phyloP scores from a whole-genome alignment of 768 basidiomycete genomes.

The Phanerodontia chrysosporium region DNA sequence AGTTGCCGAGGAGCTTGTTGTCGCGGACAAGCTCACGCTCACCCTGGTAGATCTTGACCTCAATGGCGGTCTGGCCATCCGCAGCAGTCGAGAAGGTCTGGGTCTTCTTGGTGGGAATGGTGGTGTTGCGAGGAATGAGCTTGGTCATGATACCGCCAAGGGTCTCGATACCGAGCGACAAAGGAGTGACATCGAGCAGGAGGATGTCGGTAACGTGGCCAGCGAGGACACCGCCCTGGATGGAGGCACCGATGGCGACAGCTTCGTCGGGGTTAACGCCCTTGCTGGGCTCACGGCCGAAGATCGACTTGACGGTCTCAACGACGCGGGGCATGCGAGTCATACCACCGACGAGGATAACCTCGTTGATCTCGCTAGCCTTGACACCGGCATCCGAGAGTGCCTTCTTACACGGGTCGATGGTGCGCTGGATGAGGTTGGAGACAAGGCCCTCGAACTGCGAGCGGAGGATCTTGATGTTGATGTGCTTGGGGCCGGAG shows the following conservation, averaged over 20 bases:
- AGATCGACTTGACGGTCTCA: slow-evolving; percentile 90
- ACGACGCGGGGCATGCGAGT: slow-evolving; percentile 94
- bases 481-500: slow-evolving; percentile 95
- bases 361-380: slow-evolving; percentile 89
- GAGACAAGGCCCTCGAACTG: slow-evolving; percentile 87
- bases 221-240: slow-evolving; percentile 96
- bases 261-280: slow-evolving; percentile 99
- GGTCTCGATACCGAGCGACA: slow-evolving; percentile 95
- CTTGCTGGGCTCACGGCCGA: slow-evolving; percentile 96
- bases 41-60: slow-evolving; percentile 99
- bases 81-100: slow-evolving; percentile 99
- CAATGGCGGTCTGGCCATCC: slow-evolving; percentile 98
- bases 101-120: slow-evolving; percentile 99
- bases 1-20: slow-evolving; percentile 98
- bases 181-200: slow-evolving; percentile 91
- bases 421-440: slow-evolving; percentile 79
- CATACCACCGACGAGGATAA: slow-evolving; percentile 99
- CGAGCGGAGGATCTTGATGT: slow-evolving; percentile 81
- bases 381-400: slow-evolving; percentile 91
- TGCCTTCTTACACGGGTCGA: slow-evolving; percentile 98
- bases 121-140: slow-evolving; percentile 96
- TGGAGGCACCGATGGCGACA: slow-evolving; percentile 96
- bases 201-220: slow-evolving; percentile 96
- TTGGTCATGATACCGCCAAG: slow-evolving; percentile 99
- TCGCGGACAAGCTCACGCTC: slow-evolving; percentile 98